phyloP scores from a whole-genome alignment of 768 basidiomycete genomes.

The Pluteus cervinus region DNA sequence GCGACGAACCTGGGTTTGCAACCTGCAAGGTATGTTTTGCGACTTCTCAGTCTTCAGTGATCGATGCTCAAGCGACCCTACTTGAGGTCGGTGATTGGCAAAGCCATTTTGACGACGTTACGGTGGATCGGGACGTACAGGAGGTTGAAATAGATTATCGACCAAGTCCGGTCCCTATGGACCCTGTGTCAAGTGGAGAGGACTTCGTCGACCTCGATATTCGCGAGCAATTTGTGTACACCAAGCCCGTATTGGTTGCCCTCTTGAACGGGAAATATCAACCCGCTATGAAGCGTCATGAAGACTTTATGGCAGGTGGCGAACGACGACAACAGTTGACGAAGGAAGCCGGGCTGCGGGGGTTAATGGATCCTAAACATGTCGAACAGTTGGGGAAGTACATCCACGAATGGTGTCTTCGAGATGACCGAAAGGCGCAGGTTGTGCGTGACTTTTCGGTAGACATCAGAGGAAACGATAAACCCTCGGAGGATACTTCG shows the following conservation, averaged over 20 bases:
- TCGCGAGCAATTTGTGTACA: slow-evolving; percentile 56
- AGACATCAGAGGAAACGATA: neutral
- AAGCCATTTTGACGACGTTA: slow-evolving; percentile 35
- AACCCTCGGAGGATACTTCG: too few species aligned
- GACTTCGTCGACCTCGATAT: slow-evolving; percentile 47
- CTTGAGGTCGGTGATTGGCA: slow-evolving; percentile 51
- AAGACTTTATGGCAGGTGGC: slow-evolving; percentile 55
- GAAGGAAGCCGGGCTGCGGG: slow-evolving; percentile 28
- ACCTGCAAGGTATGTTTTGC: slow-evolving; percentile 44
- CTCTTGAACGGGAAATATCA: slow-evolving; percentile 50
- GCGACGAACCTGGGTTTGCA: slow-evolving; percentile 54
- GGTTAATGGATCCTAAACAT: slow-evolving; percentile 34
- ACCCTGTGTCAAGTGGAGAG: slow-evolving; percentile 34
- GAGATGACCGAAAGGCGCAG: slow-evolving; percentile 16
- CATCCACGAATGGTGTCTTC: slow-evolving; percentile 38
- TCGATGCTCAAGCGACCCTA: slow-evolving; percentile 1
- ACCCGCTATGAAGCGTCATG: slow-evolving; percentile 46
- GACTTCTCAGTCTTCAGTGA: slow-evolving; percentile 2
- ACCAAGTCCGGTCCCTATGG: slow-evolving; percentile 33
- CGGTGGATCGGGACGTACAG: slow-evolving; percentile 32
- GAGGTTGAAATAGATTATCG: slow-evolving; percentile 20
- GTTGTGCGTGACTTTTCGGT: neutral
- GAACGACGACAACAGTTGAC: slow-evolving; percentile 34
- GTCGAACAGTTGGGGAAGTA: slow-evolving; percentile 28
- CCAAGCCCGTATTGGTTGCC: slow-evolving; percentile 55